phyloP scores from a whole-genome alignment of 768 basidiomycete species.

The Panaeolus papilionaceus region DNA sequence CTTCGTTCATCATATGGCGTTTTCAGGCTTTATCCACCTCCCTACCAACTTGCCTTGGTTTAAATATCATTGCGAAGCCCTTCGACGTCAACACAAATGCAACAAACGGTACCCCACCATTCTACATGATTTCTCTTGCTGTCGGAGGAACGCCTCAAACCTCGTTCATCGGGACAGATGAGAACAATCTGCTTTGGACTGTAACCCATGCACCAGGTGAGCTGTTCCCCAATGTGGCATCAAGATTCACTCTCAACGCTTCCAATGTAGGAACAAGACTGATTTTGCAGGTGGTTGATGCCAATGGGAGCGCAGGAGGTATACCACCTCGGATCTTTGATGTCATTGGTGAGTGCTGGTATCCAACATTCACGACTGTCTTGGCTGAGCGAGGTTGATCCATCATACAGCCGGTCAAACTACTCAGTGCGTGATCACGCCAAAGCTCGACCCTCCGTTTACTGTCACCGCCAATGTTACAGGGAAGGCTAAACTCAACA shows the following conservation, averaged over 20 bases:
- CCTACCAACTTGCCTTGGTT: conserved; percentile 34
- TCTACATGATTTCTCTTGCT: conserved; percentile 50
- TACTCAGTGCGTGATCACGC: conserved; percentile 38
- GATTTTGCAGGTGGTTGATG: conserved; percentile 51
- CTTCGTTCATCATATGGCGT: background rate
- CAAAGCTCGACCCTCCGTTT: conserved; percentile 32
- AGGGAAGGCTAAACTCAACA: conserved; percentile 32
- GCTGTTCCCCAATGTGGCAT: conserved; percentile 20
- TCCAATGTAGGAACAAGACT: conserved; percentile 44
- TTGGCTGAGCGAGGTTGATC: conserved; percentile 3
- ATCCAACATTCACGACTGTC: background rate
- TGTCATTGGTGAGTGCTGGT: conserved; percentile 38
- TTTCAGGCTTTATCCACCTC: conserved; percentile 25
- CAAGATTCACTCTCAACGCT: background rate
- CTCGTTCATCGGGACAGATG: conserved; percentile 42
- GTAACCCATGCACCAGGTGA: conserved; percentile 46
- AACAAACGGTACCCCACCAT: conserved; percentile 39
- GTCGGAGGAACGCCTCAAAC: conserved; percentile 42
- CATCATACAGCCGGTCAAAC: conserved; percentile 34
- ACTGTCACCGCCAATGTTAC: conserved; percentile 47
- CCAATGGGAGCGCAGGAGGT: conserved; percentile 48
- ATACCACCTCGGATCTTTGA: conserved; percentile 40
- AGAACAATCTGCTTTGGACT: conserved; percentile 46
- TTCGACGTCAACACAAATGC: conserved; percentile 24
- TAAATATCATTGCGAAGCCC: conserved; percentile 35